Evolutionary conservation across 148 eudicot species (phyloP).

Genomic region (Diospyros lotus): DNA sequence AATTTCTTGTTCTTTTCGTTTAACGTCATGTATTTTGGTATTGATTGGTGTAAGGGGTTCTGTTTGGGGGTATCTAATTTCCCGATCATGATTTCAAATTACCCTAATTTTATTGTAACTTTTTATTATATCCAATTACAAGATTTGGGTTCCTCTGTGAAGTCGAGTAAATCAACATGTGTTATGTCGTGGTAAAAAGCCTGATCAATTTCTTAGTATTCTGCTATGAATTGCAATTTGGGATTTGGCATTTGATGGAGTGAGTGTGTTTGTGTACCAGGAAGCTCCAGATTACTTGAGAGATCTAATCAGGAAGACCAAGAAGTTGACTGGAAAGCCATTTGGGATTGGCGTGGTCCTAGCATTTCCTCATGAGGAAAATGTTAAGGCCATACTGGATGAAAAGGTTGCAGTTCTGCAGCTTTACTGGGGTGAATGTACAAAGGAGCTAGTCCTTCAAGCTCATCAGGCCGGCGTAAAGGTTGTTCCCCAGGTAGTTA

Average conservation of each 20-base stretch:
- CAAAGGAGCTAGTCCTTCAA: conserved; percentile 59
- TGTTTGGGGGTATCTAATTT: too few relatives aligned
- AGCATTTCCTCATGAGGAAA: conserved; percentile 90
- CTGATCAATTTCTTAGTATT: too few relatives aligned
- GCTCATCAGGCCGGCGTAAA: conserved; percentile 88
- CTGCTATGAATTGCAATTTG: too few relatives aligned
- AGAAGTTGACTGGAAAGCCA: conserved; percentile 67
- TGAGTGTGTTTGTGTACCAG: conserved; percentile 31
- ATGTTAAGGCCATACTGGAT: conserved; percentile 70
- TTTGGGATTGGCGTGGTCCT: conserved; percentile 83
- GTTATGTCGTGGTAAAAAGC: too few relatives aligned
- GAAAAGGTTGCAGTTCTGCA: conserved; percentile 85
- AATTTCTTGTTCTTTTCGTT: not conserved
- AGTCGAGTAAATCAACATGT: too few relatives aligned
- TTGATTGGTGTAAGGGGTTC: too few relatives aligned
- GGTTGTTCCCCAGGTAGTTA: conserved; percentile 84
- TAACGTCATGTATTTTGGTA: too few relatives aligned
- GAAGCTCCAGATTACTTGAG: conserved; percentile 77
- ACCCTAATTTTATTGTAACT: too few relatives aligned
- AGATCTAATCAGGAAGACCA: conserved; percentile 80
- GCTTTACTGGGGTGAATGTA: conserved; percentile 84
- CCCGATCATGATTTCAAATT: too few relatives aligned
- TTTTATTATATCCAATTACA: too few relatives aligned
- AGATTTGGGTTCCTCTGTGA: too few relatives aligned
- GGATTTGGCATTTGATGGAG: not conserved